Evolutionary conservation across 257 asterid species (phyloP).

Genomic region (Petunia axillaris): DNA sequence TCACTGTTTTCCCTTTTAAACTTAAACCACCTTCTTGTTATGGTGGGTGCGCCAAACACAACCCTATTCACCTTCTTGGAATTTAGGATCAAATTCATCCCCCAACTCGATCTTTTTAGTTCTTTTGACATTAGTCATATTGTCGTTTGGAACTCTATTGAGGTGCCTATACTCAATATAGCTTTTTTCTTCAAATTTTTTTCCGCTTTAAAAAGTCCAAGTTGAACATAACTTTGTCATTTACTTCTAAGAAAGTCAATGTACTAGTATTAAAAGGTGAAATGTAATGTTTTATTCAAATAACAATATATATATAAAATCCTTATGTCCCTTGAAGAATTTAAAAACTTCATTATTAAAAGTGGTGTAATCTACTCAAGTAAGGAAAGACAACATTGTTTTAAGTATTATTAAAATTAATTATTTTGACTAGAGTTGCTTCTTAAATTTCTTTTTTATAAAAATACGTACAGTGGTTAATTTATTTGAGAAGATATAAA

Average conservation of each 20-base stretch:
- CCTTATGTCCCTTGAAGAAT: neutral
- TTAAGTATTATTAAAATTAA: neutral
- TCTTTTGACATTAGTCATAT: neutral
- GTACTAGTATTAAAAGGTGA: neutral
- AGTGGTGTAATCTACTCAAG: neutral
- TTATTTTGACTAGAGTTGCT: slow-evolving; percentile 5
- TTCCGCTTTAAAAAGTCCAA: slow-evolving; percentile 19
- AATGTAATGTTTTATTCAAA: neutral
- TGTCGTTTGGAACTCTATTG: slow-evolving; percentile 22
- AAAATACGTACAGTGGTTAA: neutral
- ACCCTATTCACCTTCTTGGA: slow-evolving; percentile 30
- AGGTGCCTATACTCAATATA: slow-evolving; percentile 20
- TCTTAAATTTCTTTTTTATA: neutral
- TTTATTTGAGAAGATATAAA: neutral
- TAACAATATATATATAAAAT: too few species aligned
- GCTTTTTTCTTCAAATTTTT: slow-evolving; percentile 14
- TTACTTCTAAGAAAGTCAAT: slow-evolving; percentile 20
- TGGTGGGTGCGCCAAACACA: neutral
- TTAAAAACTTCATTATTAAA: neutral
- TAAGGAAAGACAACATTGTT: neutral
- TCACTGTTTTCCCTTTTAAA: neutral
- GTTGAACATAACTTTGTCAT: slow-evolving; percentile 13
- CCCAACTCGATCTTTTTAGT: slow-evolving; percentile 2
- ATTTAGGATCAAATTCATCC: slow-evolving; percentile 36
- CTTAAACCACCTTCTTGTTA: neutral